phyloP scores from a whole-genome alignment of 371 early-diverging fungal species.

The Phascolomyces articulosus region DNA sequence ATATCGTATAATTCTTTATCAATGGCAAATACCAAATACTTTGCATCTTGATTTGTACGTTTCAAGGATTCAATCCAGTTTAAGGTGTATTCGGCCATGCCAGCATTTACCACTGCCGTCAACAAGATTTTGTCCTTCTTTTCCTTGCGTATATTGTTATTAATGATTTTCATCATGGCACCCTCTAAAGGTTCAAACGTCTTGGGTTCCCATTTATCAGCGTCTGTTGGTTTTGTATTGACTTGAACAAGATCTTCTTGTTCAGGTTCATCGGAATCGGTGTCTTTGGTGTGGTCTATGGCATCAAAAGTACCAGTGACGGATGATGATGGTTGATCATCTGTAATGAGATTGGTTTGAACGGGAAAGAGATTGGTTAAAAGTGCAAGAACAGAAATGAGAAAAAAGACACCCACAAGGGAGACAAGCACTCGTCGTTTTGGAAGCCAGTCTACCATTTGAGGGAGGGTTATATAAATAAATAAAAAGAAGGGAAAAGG shows the following conservation, averaged over 20 bases:
- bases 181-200: constrained; percentile 13
- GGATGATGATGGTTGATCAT: background rate
- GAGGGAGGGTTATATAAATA: background rate
- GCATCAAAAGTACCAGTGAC: background rate
- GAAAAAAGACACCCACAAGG: constrained; percentile 12
- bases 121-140: constrained; percentile 21
- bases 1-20: constrained; percentile 32
- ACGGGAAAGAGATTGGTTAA: constrained; percentile 16
- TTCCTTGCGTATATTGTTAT: constrained; percentile 13
- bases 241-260: constrained; percentile 18
- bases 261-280: constrained; percentile 12
- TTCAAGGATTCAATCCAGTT: constrained; percentile 46
- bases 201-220: constrained; percentile 21
- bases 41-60: constrained; percentile 20
- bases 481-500: constrained; percentile 4
- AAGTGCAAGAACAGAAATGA: constrained; percentile 15
- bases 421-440: constrained; percentile 14
- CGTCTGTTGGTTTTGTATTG: constrained; percentile 13
- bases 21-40: constrained; percentile 39
- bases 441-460: constrained; percentile 11
- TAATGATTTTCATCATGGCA: constrained; percentile 11
- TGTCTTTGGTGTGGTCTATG: background rate
- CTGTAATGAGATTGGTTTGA: background rate
- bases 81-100: constrained; percentile 40
- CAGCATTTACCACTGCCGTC: constrained; percentile 37